A percentile compares a stretch with the other conserved stretches of the same genome.
Evolutionary conservation across 495 filamentous ascomycete genomes (phyloP).

Genomic region (Cercophora samala): DNA sequence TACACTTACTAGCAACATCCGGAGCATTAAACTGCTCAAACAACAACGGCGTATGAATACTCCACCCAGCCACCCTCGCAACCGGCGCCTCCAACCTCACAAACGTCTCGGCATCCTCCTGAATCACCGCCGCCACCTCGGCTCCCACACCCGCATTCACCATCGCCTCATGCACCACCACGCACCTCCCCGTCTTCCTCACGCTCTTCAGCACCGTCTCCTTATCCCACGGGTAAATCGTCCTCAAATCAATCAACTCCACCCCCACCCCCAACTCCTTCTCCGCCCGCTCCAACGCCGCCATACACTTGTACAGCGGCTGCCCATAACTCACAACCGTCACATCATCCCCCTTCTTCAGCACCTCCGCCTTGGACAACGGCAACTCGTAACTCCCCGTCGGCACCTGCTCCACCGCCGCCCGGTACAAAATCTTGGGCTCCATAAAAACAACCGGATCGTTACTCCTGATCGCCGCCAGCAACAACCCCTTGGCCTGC

Average conservation of each 20-base stretch:
- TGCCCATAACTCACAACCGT: conserved; percentile 91
- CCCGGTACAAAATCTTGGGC: conserved; percentile 91
- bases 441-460: conserved; percentile 97
- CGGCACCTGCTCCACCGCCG: conserved; percentile 93
- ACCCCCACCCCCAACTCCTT: conserved; percentile 73
- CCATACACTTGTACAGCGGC: conserved; percentile 81
- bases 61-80: conserved; percentile 86
- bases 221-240: conserved; percentile 94
- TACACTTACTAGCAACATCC: conserved; percentile 80
- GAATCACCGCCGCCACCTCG: conserved; percentile 88
- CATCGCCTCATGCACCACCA: conserved; percentile 96
- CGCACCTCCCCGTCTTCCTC: conserved; percentile 80
- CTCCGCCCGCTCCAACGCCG: conserved; percentile 77
- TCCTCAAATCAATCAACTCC: conserved; percentile 89
- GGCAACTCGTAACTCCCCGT: conserved; percentile 77
- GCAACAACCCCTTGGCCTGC: conserved; percentile 87
- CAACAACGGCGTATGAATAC: conserved; percentile 74
- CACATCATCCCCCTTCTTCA: conserved; percentile 79
- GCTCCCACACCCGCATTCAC: conserved; percentile 91
- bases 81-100: conserved; percentile 89
- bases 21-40: conserved; percentile 89
- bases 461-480: conserved; percentile 75
- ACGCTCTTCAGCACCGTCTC: conserved; percentile 79
- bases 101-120: conserved; percentile 77
- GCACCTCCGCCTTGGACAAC: conserved; percentile 80